Percentiles rank a stretch among this genome's conserved stretches.
These are phyloP conservation scores for Akanthomyces muscarius DNA, from an alignment of 2,329 filamentous ascomycete genomes.

Conservation along the genomic window DNA sequence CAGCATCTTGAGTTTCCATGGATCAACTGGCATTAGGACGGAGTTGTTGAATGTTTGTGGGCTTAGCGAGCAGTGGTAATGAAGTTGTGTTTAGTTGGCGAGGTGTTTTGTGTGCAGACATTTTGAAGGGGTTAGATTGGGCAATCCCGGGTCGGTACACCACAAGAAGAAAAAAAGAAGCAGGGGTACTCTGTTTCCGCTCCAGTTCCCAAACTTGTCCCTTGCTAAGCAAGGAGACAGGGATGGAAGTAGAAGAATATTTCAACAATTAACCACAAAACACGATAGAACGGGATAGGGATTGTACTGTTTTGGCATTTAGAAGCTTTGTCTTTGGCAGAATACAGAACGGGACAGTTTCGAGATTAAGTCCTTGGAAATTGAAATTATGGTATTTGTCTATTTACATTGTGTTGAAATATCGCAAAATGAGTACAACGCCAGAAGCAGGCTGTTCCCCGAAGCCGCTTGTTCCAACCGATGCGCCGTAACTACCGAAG, in stretches of 20 bases:
- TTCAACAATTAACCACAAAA: conserved; percentile 1
- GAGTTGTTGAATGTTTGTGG: conserved; percentile 17
- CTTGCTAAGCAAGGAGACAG: neutral
- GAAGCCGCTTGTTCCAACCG: neutral
- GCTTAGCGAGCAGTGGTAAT: conserved; percentile 16
- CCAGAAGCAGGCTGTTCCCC: neutral
- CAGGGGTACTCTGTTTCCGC: neutral
- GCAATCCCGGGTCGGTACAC: neutral
- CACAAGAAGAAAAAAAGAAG: conserved; percentile 18
- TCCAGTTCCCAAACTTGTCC: neutral
- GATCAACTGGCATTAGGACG: conserved; percentile 10
- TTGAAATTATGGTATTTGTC: neutral
- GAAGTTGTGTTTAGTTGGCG: conserved; percentile 2
- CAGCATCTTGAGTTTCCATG: neutral
- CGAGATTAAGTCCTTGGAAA: neutral
- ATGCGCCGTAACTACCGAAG: neutral
- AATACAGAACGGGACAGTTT: neutral
- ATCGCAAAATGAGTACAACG: neutral
- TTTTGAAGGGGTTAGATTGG: neutral
- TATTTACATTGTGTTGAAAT: neutral
- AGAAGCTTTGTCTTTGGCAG: neutral
- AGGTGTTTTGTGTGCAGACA: neutral
- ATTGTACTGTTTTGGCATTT: conserved; percentile 9
- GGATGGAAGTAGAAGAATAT: neutral
- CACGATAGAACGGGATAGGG: neutral